Evolutionary conservation across 257 asterid genomes (phyloP).

Genomic region (Solanum bukasovii): DNA sequence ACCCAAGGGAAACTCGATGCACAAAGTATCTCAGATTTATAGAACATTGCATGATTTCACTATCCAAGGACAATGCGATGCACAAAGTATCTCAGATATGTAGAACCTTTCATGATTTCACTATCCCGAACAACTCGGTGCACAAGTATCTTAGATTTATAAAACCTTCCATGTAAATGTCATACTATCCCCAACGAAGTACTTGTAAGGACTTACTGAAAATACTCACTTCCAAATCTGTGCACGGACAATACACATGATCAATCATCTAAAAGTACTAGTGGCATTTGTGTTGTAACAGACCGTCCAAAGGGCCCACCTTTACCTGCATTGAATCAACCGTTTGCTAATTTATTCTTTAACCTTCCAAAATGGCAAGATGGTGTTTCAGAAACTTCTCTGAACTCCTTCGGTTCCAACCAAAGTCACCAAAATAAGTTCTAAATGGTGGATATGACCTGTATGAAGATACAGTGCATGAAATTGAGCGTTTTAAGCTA

Average conservation of each 20-base stretch:
- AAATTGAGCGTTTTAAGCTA: neutral
- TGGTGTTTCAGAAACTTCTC: neutral
- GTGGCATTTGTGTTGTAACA: neutral
- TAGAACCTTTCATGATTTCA: neutral
- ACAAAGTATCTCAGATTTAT: neutral
- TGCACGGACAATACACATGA: neutral
- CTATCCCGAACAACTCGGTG: neutral
- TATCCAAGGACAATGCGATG: neutral
- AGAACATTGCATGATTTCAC: neutral
- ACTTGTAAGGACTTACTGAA: neutral
- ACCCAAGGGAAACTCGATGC: neutral
- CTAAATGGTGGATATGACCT: neutral
- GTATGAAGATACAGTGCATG: neutral
- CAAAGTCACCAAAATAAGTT: neutral
- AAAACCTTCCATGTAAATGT: neutral
- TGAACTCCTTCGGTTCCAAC: neutral
- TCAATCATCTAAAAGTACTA: neutral
- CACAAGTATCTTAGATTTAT: neutral
- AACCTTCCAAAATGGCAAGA: neutral
- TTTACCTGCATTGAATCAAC: neutral
- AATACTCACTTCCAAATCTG: neutral
- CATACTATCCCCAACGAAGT: neutral
- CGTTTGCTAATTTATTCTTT: neutral
- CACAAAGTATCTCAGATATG: neutral
- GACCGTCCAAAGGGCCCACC: neutral